Conservation (phyloP, 495 filamentous ascomycete genomes). For the Hypoxylon subgilvum region DNA sequence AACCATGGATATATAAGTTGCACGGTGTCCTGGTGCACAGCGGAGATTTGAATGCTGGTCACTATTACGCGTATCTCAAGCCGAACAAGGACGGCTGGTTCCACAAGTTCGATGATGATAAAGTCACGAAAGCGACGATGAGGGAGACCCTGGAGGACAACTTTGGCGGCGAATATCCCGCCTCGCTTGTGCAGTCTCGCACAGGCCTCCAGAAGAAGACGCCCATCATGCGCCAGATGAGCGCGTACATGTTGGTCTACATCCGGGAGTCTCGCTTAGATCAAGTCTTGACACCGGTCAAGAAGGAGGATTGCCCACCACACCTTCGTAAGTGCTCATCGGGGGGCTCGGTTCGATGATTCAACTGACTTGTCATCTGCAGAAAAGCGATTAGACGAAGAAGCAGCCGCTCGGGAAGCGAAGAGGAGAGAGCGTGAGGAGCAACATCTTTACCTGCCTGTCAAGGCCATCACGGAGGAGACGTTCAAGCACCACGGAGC, state of each 20-base stretch:
- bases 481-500: slow-evolving; percentile 81
- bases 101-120: slow-evolving; percentile 97
- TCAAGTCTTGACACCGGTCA: slow-evolving; percentile 75
- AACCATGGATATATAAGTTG: slow-evolving; percentile 87
- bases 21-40: slow-evolving; percentile 97
- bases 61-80: slow-evolving; percentile 98
- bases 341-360: not conserved
- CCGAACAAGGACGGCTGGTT: slow-evolving; percentile 90
- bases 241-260: slow-evolving; percentile 98
- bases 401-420: slow-evolving; percentile 74
- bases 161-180: slow-evolving; percentile 86
- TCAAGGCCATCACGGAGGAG: slow-evolving; percentile 78
- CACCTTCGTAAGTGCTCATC: slow-evolving; percentile 71
- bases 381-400: slow-evolving; percentile 78
- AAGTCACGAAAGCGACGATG: slow-evolving; percentile 89
- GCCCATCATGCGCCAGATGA: slow-evolving; percentile 62
- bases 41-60: slow-evolving; percentile 95
- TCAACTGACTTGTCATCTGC: slow-evolving; percentile 42
- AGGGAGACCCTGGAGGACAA: slow-evolving; percentile 95
- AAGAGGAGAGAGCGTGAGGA: slow-evolving; percentile 87
- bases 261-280: slow-evolving; percentile 84
- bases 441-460: slow-evolving; percentile 84
- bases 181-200: slow-evolving; percentile 52
- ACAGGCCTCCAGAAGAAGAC: slow-evolving; percentile 50
- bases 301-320: slow-evolving; percentile 74